Percentiles rank a stretch among this genome's conserved stretches.
These are phyloP conservation scores for Claviceps arundinis DNA, from an alignment of 2,329 filamentous ascomycete genomes.

Conservation along the genomic window DNA sequence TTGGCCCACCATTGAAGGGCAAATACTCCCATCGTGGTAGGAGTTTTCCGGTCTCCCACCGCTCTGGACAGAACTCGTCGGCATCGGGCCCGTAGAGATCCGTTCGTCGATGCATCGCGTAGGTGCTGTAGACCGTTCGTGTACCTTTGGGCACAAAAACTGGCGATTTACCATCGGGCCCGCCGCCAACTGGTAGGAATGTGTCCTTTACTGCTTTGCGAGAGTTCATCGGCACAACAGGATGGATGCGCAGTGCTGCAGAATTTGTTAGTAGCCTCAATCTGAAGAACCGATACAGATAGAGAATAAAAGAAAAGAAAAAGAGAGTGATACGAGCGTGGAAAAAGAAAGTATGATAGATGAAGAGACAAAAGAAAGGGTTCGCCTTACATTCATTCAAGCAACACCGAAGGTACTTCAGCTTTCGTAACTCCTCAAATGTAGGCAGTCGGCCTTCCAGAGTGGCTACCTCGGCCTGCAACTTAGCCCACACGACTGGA, in stretches of 20 bases:
- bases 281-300: too few relatives aligned
- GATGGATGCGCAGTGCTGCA: conserved; percentile 30
- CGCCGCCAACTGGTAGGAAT: conserved; percentile 36
- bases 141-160: conserved; percentile 35
- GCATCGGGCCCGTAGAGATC: conserved; percentile 26
- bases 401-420: conserved; percentile 11
- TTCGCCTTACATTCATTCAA: conserved; percentile 11
- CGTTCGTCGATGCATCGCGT: conserved; percentile 24
- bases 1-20: conserved; percentile 33
- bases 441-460: conserved; percentile 10
- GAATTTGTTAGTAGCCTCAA: too few relatives aligned
- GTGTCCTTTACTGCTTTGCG: conserved; percentile 33
- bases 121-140: conserved; percentile 25
- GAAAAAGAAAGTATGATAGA: neutral
- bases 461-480: neutral
- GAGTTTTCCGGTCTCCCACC: conserved; percentile 22
- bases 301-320: neutral
- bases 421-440: conserved; percentile 10
- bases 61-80: conserved; percentile 26
- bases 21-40: conserved; percentile 27
- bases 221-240: conserved; percentile 33
- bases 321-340: neutral
- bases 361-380: neutral
- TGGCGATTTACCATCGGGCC: conserved; percentile 28
- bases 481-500: neutral